Evolutionary conservation across 148 eudicot genomes (phyloP), one percentile per base, ranked within the genome.

Genomic region (Salicornia ramosissima): DNA sequence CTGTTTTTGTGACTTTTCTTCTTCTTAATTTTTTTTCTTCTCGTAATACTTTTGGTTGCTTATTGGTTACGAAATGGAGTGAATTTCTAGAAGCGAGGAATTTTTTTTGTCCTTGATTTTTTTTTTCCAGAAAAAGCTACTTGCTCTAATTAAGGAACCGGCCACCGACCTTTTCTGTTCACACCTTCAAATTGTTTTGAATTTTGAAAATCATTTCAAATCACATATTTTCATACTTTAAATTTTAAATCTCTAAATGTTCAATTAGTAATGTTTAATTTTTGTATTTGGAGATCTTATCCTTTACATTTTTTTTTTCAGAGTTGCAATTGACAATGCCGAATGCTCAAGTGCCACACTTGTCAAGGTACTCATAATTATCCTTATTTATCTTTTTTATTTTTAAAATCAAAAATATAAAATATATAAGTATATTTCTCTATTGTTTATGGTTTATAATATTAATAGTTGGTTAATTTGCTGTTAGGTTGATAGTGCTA

Each of bases 241-340:
- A n/a, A n/a, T n/a, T n/a, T n/a, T n/a, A n/a, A n/a, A n/a, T n/a
- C n/a, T n/a, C n/a, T n/a, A n/a, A n/a, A n/a, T n/a, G n/a, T n/a
- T n/a, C n/a, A n/a, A n/a, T n/a, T n/a, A n/a, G n/a, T n/a, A n/a
- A n/a, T n/a, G n/a, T n/a, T n/a, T n/a, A 6, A 1, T 71, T 71
- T 36, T 14, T 39, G 5, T 45, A 24, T 29, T 31, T 28, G 14
- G 28, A 16, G 26, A 52, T 19, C 39, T 42, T 10, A 54, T 10
- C 12, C 13, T 1, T 30, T 46, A 16, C 21, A 22, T 18, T 72
- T 33, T 45, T 22, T 58, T 47, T 21, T 55, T 25, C 96, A 93
- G 98, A 72, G 98, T 88, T 49, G 82, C 81, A 68, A 86, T 93
- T 72, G 98, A 93, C 64, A 93, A 90, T 86, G 92, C 83, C 59